Evolutionary conservation across 768 basidiomycete genomes (phyloP).

Genomic region (Rhodosporidiobolus sp.): DNA sequence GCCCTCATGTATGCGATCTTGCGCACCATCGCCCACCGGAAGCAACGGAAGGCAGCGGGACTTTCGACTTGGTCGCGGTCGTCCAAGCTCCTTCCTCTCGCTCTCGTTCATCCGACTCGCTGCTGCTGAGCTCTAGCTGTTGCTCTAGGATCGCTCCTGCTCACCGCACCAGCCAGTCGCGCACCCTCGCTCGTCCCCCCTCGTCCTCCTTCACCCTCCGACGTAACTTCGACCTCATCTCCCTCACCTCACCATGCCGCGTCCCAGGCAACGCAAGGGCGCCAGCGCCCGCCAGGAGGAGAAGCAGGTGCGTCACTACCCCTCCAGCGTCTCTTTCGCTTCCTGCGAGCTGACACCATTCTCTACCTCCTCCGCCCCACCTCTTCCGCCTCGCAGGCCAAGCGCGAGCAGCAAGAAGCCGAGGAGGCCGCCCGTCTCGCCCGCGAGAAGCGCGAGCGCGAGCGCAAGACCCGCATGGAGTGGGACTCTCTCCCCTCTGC

Average conservation of each 20-base stretch:
- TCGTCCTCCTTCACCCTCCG: not conserved
- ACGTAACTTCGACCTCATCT: not conserved
- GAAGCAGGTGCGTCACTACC: conserved; percentile 20
- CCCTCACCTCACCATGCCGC: conserved; percentile 17
- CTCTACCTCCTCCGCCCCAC: not conserved
- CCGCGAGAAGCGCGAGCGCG: conserved; percentile 21
- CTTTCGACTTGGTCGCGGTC: too few species aligned
- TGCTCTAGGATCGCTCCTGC: not conserved
- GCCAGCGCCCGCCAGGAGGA: conserved; percentile 36
- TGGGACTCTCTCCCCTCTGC: conserved; percentile 21
- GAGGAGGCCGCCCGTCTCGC: conserved; percentile 26
- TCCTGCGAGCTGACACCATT: too few species aligned
- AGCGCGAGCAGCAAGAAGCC: conserved; percentile 33
- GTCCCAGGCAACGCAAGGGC: conserved; percentile 36
- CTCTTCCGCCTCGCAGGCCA: conserved; percentile 6
- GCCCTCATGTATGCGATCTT: too few species aligned
- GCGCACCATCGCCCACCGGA: too few species aligned
- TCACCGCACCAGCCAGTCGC: not conserved
- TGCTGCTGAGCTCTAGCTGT: too few species aligned
- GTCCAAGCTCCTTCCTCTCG: too few species aligned
- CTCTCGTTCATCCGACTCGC: too few species aligned
- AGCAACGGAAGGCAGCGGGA: too few species aligned
- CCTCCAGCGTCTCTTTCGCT: not conserved
- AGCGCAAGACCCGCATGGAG: conserved; percentile 33
- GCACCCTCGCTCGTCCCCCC: not conserved